Base-by-base conservation (phyloP, 129 eudicot genomes). In the Rutidosis leptorrhynchoides region DNA sequence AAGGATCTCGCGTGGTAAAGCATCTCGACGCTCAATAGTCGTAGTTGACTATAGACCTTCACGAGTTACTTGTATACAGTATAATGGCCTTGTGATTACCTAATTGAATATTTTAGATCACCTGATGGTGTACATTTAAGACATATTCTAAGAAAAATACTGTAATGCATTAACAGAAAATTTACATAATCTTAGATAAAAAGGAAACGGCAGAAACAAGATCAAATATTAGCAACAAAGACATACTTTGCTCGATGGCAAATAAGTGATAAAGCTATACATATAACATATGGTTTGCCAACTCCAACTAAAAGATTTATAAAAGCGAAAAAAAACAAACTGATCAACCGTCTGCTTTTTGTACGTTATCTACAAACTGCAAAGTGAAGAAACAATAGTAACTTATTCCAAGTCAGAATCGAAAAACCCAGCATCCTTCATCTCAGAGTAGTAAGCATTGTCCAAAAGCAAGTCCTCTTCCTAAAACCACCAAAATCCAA, bases 361-460 rank as follows among this genome's bases (percentile, higher is more conserved):
- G 20, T 28, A 46, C 58, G 46, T 59, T 60, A 70, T 70, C 66
- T 58, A 70, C 75, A 70, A 29, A 70, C 57, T 58, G 46, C 75
- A 70, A 59, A 70, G 67, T 29, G 9, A 6, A 57, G 15, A 57
- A 7, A 54, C 35, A 55, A 68, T 15, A 19, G 26, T 42, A 37
- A 57, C 29, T 74, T 66, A 84, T 37, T 88, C 90, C 85, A 81
- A 80, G 1, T 88, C 96, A 11, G 80, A 71, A 51, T 88, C 96
- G 54, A 88, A 88, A 76, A 88, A 88, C 3, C 96, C 96, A 19
- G 96, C 96, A 83, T 88, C 96, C 75, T 71, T 83, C 96, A 88
- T 88, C 67, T 88, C 96, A 48, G 96, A 88, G 71, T 85, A 88
- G 70, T 88, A 88, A 20, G 89, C 96, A 61, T 74, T 85, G 25